Percentiles rank a stretch among this genome's conserved stretches.
Evolutionary conservation across 306 rosid genomes (phyloP).

Genomic region (apple (Malus domestica)): DNA sequence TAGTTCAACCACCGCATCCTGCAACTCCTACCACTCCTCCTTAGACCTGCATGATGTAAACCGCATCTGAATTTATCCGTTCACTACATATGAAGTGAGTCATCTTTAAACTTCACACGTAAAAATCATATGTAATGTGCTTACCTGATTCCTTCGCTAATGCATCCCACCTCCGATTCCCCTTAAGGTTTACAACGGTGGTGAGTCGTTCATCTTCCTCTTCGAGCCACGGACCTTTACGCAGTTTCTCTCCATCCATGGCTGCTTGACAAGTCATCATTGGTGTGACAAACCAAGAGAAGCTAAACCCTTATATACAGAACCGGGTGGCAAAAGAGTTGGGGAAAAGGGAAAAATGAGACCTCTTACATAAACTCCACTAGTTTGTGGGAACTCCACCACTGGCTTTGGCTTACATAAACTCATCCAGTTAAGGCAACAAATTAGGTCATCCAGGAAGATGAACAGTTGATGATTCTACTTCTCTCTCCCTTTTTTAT

Average conservation of each 20-base stretch:
- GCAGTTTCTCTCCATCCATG: constrained; percentile 30
- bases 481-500: constrained; percentile 11
- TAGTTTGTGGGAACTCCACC: constrained; percentile 57
- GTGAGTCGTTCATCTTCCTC: constrained; percentile 66
- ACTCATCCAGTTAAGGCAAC: constrained; percentile 4
- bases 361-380: constrained; percentile 31
- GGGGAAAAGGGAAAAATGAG: constrained; percentile 14
- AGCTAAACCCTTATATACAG: constrained; percentile 9
- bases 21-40: constrained; percentile 82
- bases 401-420: constrained; percentile 24
- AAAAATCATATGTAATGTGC: neutral
- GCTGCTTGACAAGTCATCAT: constrained; percentile 23
- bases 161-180: constrained; percentile 61
- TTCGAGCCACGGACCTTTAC: constrained; percentile 62
- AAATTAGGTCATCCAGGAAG: constrained; percentile 28
- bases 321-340: constrained; percentile 2
- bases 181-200: constrained; percentile 39
- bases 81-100: neutral
- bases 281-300: constrained; percentile 3
- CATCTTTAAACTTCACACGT: neutral
- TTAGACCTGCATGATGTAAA: constrained; percentile 36
- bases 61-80: neutral
- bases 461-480: neutral
- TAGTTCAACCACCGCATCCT: constrained; percentile 81
- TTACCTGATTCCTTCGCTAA: constrained; percentile 65